These are phyloP conservation scores for Liquidambar formosana DNA, from an alignment of 164 flowering plant species.

Conservation along the genomic window DNA sequence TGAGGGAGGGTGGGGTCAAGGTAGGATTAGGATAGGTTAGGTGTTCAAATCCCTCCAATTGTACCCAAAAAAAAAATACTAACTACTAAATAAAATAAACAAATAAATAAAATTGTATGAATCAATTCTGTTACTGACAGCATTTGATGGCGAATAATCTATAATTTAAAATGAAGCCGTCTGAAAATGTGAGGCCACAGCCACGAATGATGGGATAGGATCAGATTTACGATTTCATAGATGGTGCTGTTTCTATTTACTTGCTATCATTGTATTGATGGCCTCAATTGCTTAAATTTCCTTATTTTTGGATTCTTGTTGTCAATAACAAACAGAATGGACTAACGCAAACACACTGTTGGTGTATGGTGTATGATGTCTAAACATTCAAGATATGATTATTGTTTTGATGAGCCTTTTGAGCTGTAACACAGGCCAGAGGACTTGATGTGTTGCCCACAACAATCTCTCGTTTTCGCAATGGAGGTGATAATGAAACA, in stretches of 20 bases:
- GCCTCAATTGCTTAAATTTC: neutral
- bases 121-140: too few relatives aligned
- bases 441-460: conserved; percentile 94
- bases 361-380: too few relatives aligned
- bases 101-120: too few relatives aligned
- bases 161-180: neutral
- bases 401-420: neutral
- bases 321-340: neutral
- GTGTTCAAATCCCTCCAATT: too few relatives aligned
- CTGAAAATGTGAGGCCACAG: neutral
- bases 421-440: conserved; percentile 56
- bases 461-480: conserved; percentile 84
- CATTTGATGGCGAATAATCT: neutral
- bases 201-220: neutral
- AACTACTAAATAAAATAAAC: too few relatives aligned
- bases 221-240: neutral
- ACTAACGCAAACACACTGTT: neutral
- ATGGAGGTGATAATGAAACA: conserved; percentile 75
- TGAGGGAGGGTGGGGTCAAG: too few relatives aligned
- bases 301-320: neutral
- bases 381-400: neutral
- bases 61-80: too few relatives aligned
- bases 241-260: neutral
- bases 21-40: too few relatives aligned
- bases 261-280: neutral